A percentile compares a stretch with the other conserved stretches of the same genome.
phyloP scores from a whole-genome alignment of 2,329 filamentous ascomycete genomes.

The Aspergillus latus region DNA sequence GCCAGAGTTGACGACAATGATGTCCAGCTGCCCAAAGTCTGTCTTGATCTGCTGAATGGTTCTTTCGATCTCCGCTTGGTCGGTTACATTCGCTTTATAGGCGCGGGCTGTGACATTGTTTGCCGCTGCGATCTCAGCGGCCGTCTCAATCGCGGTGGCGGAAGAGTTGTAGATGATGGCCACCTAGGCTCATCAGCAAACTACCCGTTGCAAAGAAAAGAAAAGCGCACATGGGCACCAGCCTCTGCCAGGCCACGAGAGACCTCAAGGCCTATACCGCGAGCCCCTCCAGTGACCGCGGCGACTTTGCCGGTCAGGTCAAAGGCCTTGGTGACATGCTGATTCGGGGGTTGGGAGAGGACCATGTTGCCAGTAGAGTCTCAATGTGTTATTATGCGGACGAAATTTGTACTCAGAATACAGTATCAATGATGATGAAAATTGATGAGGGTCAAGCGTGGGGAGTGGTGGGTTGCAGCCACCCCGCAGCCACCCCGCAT shows the following conservation, averaged over 20 bases:
- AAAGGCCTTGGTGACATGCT: slow-evolving; percentile 27
- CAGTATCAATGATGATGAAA: too few relatives aligned
- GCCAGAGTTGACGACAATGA: slow-evolving; percentile 49
- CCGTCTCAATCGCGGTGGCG: slow-evolving; percentile 23
- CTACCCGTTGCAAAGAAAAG: slow-evolving; percentile 7
- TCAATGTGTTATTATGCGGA: too few relatives aligned
- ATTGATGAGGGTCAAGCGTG: too few relatives aligned
- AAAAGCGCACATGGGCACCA: slow-evolving; percentile 35
- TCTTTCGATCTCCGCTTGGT: slow-evolving; percentile 29
- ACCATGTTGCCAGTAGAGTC: slow-evolving; percentile 18
- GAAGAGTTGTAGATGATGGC: slow-evolving; percentile 33
- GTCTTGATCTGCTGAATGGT: slow-evolving; percentile 32
- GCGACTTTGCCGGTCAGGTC: slow-evolving; percentile 29
- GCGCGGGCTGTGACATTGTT: slow-evolving; percentile 32
- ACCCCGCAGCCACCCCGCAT: too few relatives aligned
- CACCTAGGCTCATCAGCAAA: slow-evolving; percentile 17
- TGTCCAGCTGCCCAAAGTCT: slow-evolving; percentile 47
- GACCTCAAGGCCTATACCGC: slow-evolving; percentile 40
- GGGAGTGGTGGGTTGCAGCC: too few relatives aligned
- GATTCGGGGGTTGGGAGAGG: slow-evolving; percentile 21
- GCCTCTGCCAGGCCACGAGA: slow-evolving; percentile 38
- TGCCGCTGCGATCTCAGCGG: slow-evolving; percentile 26
- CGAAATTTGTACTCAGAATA: too few relatives aligned
- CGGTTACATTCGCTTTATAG: slow-evolving; percentile 33
- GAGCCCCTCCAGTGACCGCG: slow-evolving; percentile 29